These are phyloP conservation scores for Aureobasidium namibiae DNA, from an alignment of 2,329 filamentous ascomycete genomes.

Conservation along the genomic window DNA sequence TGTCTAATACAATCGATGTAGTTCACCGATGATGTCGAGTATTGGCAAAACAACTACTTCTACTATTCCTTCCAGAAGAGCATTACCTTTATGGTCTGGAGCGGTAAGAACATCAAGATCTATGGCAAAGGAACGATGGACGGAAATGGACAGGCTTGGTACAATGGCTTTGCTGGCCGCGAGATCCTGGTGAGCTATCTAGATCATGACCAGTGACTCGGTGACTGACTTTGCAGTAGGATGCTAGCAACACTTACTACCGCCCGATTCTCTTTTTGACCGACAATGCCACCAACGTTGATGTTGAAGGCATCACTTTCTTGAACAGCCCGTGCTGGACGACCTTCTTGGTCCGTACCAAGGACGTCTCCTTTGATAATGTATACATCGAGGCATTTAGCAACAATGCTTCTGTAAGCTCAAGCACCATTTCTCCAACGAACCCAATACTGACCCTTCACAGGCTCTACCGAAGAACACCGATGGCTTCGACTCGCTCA, in stretches of 20 bases:
- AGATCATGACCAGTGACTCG: not conserved
- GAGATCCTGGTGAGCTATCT: slow-evolving; percentile 1
- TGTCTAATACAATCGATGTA: slow-evolving; percentile 14
- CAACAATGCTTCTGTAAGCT: slow-evolving; percentile 32
- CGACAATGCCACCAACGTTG: slow-evolving; percentile 52
- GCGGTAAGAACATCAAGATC: slow-evolving; percentile 53
- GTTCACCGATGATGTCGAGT: slow-evolving; percentile 40
- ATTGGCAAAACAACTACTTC: slow-evolving; percentile 44
- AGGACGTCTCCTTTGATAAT: slow-evolving; percentile 47
- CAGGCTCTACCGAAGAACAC: slow-evolving; percentile 46
- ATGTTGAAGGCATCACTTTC: slow-evolving; percentile 50
- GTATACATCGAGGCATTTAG: slow-evolving; percentile 48
- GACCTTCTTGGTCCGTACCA: slow-evolving; percentile 52
- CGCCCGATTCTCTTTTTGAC: slow-evolving; percentile 54
- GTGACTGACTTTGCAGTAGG: not conserved
- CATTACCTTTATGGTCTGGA: slow-evolving; percentile 58
- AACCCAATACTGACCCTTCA: not conserved
- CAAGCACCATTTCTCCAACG: too few species aligned
- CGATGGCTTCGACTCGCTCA: slow-evolving; percentile 55
- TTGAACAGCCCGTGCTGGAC: slow-evolving; percentile 57
- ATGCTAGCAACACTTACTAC: slow-evolving; percentile 44
- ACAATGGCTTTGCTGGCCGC: slow-evolving; percentile 22
- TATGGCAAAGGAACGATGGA: slow-evolving; percentile 50
- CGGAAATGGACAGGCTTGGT: slow-evolving; percentile 47
- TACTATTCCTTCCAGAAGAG: slow-evolving; percentile 45